Evolutionary conservation across 2,329 filamentous ascomycete species (phyloP), one percentile per base, ranked within the genome.

Genomic region (Diaporthe citrichinensis): DNA sequence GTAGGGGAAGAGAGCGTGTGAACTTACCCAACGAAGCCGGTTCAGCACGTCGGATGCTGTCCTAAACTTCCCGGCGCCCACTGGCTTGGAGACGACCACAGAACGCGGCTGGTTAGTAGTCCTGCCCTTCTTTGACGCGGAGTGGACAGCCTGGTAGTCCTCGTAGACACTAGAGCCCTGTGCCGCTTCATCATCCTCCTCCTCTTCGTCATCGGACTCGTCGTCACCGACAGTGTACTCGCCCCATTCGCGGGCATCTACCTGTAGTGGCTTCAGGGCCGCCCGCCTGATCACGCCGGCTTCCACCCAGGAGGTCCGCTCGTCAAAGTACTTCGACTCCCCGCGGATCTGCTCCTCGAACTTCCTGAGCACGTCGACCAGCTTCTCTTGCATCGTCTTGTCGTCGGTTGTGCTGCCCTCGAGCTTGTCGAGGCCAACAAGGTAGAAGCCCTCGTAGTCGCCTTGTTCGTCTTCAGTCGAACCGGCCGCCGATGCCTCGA

Each of bases 371-470:
- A 85, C 83, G 10, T 82, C 81, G 25, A 84, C 83, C 36, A 93
- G 82, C 2, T 84, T 83, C 36, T 84, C 84, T 4, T 88, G 83
- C 2, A 86, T 84, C 4, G 83, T 76, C 69, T 85, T 85, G 15
- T 85, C 81, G 25, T 89, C 86, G 3, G 80, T 78, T 75, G 81
- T 81, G 3, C 77, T 72, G 20, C 79, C 72, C 4, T 77, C 74
- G 10, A 77, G 76, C 71, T 82, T 80, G 41, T 87, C 85, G 17
- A 94, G 84, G 0, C 92, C 92, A 28, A 93, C 86, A 3, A 94
- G 85, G 79, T 93, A 93, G 77, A 86, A 90, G 4, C 90, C 90
- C 51, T 91, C 86, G 77, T 91, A 92, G 76, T 92, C 90, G 0
- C 80, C 79, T 17, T 79, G 80, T 1, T 80, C 77, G 34, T 79